Percentiles rank a stretch among this genome's conserved stretches.
Conservation (phyloP, 495 filamentous ascomycete species). For the Haplographium delicatum region DNA sequence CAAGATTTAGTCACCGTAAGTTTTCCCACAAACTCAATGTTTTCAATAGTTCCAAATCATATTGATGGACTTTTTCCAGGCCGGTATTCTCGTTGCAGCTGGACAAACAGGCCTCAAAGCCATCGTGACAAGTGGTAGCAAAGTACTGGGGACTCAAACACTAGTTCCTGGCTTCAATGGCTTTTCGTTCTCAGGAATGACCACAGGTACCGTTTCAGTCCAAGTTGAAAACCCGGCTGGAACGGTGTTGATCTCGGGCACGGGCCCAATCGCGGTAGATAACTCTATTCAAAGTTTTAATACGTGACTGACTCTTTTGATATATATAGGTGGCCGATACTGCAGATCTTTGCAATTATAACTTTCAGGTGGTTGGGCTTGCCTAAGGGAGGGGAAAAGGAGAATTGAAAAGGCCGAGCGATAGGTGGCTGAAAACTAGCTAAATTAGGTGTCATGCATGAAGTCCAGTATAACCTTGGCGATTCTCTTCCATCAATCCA, state of each 20-base stretch:
- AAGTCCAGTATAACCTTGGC: no score
- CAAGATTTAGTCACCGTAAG: slow-evolving; percentile 16
- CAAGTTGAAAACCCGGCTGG: slow-evolving; percentile 8
- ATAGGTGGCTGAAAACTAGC: no score
- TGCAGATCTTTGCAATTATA: slow-evolving; percentile 13
- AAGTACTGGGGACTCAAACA: slow-evolving; percentile 6
- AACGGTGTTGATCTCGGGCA: slow-evolving; percentile 2
- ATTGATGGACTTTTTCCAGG: slow-evolving; percentile 2
- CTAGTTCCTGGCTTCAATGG: slow-evolving; percentile 12
- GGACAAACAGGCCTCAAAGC: slow-evolving; percentile 5
- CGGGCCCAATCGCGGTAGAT: slow-evolving; percentile 4
- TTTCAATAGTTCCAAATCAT: background rate
- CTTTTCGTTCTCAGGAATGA: slow-evolving; percentile 17
- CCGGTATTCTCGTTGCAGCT: slow-evolving; percentile 15
- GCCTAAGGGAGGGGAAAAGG: background rate
- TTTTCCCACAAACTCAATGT: background rate
- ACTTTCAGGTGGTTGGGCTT: slow-evolving; percentile 11
- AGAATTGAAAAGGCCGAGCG: no score
- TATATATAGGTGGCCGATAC: background rate
- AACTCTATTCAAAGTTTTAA: no score
- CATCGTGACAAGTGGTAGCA: slow-evolving; percentile 7
- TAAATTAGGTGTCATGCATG: no score
- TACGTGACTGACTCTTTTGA: no score
- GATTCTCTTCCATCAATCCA: no score
- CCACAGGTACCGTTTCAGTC: slow-evolving; percentile 5